Evolutionary conservation across 768 basidiomycete genomes (phyloP).

Genomic region (Hypsizygus marmoreus): DNA sequence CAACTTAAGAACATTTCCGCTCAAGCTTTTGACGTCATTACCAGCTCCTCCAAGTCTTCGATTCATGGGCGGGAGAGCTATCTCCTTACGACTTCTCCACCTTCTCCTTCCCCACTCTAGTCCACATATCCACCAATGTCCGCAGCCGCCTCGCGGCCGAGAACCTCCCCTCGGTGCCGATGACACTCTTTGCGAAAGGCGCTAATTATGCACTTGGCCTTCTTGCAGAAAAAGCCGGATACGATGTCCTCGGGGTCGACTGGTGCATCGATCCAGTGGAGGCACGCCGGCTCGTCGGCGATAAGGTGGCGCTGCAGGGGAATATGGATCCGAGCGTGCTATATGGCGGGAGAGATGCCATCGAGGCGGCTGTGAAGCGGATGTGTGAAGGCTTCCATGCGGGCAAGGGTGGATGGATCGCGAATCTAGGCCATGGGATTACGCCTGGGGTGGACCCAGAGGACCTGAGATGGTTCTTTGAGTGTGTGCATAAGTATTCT

Average conservation of each 20-base stretch:
- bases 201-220: conserved; percentile 71
- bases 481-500: conserved; percentile 87
- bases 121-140: conserved; percentile 72
- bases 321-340: conserved; percentile 90
- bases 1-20: not conserved
- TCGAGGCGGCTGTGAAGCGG: conserved; percentile 81
- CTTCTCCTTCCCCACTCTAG: conserved; percentile 82
- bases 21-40: conserved; percentile 4
- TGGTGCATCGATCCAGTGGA: conserved; percentile 85
- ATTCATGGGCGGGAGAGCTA: conserved; percentile 94
- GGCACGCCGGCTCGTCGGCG: conserved; percentile 63
- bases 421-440: conserved; percentile 96
- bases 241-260: conserved; percentile 89
- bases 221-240: conserved; percentile 65
- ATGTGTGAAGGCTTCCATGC: conserved; percentile 78
- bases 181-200: conserved; percentile 96
- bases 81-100: conserved; percentile 82
- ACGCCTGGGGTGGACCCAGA: conserved; percentile 95
- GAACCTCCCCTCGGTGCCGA: conserved; percentile 62
- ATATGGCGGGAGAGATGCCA: conserved; percentile 84
- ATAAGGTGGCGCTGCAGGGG: conserved; percentile 78
- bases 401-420: conserved; percentile 84
- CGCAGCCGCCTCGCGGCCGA: conserved; percentile 55
- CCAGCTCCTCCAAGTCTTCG: conserved; percentile 94
- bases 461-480: conserved; percentile 87